Evolutionary conservation across 1,139 yeast species (phyloP), one percentile per base, ranked within the genome.

Genomic region (Lodderomyces pseudojiufengensis): DNA sequence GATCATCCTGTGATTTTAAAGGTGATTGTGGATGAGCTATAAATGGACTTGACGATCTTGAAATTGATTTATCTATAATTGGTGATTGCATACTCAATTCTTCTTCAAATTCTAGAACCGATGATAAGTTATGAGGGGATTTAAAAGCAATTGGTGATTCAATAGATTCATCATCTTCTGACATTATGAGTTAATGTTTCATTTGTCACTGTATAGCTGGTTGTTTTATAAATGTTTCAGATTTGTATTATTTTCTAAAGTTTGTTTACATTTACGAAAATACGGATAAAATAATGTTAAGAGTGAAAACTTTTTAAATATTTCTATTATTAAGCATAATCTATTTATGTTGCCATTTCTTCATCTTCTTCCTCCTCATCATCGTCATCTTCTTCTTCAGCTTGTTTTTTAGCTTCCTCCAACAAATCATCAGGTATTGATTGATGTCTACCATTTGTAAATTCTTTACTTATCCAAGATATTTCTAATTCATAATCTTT

Each of bases 401-500:
- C 97, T 46, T 72, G 78, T 51, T 77, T 77, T 52, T 80, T 77
- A 14, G 97, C 97, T 56, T 85, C 95, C 37, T 78, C 78, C 39
- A 88, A 70, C 47, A 90, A 60, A 18, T 78, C 90, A 30, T 76
- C 79, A 21, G 95, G 95, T 28, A 92, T 84, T 48, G 76, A 75
- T 54, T 80, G 77, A 57, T 92, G 97, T 45, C 67, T 60, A n/a
- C 97, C 94, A 7, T 73, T 73, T 8, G 97, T 90, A 52, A 83
- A 94, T 28, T 77, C 73, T 29, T 59, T 56, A 30, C 94, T 80
- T 27, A 61, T 53, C 97, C 98, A 92, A 46, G 95, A 78, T 54
- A 94, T 74, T 57, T 94, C 99, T 48, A 94, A 73, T 63, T 94
- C 98, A 57, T 88, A 92, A 44, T 90, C 97, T 63, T 92, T 92